Conservation (phyloP, 2,329 filamentous ascomycete species). For the Monilinia fructicola region DNA sequence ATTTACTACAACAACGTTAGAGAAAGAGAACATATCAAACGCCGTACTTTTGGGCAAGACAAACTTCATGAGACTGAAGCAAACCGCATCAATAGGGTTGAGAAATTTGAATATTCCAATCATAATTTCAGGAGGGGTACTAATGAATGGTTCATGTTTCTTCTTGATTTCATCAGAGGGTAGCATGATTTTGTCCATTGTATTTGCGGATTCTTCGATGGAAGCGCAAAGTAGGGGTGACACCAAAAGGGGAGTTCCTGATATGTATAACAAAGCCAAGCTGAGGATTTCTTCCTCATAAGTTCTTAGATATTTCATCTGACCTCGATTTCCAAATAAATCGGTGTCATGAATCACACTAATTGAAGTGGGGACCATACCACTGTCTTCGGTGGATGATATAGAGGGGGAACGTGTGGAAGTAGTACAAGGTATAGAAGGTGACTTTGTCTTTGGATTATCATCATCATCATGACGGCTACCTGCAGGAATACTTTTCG, state of each 20-base stretch:
- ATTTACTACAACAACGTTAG: conserved; percentile 25
- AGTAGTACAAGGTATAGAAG: not conserved
- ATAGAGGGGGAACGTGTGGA: not conserved
- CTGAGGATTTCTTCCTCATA: conserved; percentile 12
- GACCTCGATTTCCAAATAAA: not conserved
- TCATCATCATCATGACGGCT: not conserved
- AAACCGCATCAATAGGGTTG: conserved; percentile 31
- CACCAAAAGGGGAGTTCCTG: not conserved
- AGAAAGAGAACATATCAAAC: not conserved
- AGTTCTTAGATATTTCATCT: not conserved
- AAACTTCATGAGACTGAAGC: conserved; percentile 32
- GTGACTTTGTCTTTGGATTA: not conserved
- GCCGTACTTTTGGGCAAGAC: not conserved
- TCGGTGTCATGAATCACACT: conserved; percentile 8
- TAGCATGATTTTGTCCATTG: not conserved
- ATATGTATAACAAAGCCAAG: not conserved
- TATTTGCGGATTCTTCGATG: not conserved
- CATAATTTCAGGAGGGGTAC: conserved; percentile 30
- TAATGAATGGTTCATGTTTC: conserved; percentile 16
- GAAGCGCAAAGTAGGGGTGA: not conserved
- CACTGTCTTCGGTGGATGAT: not conserved
- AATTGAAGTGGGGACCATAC: not conserved
- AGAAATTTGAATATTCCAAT: conserved; percentile 29
- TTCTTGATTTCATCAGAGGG: not conserved
- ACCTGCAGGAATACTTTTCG: not conserved